Evolutionary conservation across 306 rosid species (phyloP), one percentile per base, ranked within the genome.

Genomic region (Ochetophila trinervis): DNA sequence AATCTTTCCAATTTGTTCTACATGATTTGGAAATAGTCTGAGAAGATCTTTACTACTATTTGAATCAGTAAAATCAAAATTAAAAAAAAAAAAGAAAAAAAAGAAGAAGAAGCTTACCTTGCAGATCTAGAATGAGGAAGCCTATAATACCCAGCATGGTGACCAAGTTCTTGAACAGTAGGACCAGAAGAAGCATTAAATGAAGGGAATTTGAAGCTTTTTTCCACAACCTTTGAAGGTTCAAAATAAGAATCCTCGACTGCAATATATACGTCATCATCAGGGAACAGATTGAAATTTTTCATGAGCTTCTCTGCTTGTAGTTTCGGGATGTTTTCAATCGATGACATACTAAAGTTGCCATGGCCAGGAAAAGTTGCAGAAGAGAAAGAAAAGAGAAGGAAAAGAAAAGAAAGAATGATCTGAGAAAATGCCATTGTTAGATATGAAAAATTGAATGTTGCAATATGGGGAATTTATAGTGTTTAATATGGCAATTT

Each of bases 41-140:
- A 27, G 2, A 27, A 27, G 2, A 27, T 27, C 4, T 2, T 27
- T 27, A 27, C 32, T 4, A 27, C 4, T 4, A 27, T 27, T 27
- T 27, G 32, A 27, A 27, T 27, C 32, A 27, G 32, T 4, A 27
- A 27, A 27, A 27, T 1, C 32, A 27, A 27, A 27, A 1, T 27
- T 27, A 27, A 22, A 37, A 45, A 35, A 69, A 40, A 70, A 64
- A 21, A 21, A 17, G n/a, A n/a, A n/a, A n/a, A n/a, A n/a, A n/a
- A n/a, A n/a, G n/a, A n/a, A n/a, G 10, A 40, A 57, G 12, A 11
- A 44, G 32, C 18, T 22, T 84, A 93, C 97, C 97, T 88, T 70
- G 99, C 97, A 35, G 91, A 85, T 64, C 86, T 80, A 53, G 97
- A 76, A 62, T 67, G 80, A 24, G 94, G 96, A 78, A 94, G 97